Base-by-base conservation (phyloP, 2,329 filamentous ascomycete species). In the Ilyonectria mors-panacis region DNA sequence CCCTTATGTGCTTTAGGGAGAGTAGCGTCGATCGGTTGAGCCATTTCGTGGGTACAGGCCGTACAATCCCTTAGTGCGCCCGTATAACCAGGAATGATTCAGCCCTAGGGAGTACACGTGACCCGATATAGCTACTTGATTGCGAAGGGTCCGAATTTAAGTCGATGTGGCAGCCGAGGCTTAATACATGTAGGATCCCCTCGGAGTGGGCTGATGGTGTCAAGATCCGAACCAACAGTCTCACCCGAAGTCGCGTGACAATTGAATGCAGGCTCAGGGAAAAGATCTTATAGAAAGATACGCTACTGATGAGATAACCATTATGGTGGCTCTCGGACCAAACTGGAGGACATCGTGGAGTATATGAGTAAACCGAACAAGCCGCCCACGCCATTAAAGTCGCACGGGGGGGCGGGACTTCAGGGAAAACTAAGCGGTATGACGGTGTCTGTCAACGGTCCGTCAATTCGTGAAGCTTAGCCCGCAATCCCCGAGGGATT, bases 371-470 rank as follows among this genome's bases (percentile, higher is more conserved):
- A 28, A 23, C 15, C 9, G 44, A 44, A 12, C 37, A 51, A 26
- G 19, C 28, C 23, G 45, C 35, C 48, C n/a, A 45, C 35, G n/a
- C 13, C 51, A 47, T 39, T 26, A 17, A 19, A 17, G 3, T 21
- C 33, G 33, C n/a, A n/a, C 50, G 58, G 63, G 63, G 53, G 45
- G 19, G 42, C 28, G 21, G 12, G n/a, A 54, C 26, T 21, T 7
- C 23, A 42, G 17, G 58, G 63, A 58, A 47, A 55, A 26, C 47
- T 67, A 55, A 60, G 70, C 69, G 63, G 63, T 39, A 12, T 6
- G 30, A 56, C 66, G 68, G 68, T 51, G 9, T 57, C 13, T 59
- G 47, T n/a, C 3, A 65, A 65, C 26, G 35, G 26, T 37, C 69
- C 69, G 67, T 65, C 64, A 33, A 15, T 15, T 33, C 67, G 61